Evolutionary conservation across 2,329 filamentous ascomycete species (phyloP), one percentile per base, ranked within the genome.

Genomic region (Diaporthe ilicicola): DNA sequence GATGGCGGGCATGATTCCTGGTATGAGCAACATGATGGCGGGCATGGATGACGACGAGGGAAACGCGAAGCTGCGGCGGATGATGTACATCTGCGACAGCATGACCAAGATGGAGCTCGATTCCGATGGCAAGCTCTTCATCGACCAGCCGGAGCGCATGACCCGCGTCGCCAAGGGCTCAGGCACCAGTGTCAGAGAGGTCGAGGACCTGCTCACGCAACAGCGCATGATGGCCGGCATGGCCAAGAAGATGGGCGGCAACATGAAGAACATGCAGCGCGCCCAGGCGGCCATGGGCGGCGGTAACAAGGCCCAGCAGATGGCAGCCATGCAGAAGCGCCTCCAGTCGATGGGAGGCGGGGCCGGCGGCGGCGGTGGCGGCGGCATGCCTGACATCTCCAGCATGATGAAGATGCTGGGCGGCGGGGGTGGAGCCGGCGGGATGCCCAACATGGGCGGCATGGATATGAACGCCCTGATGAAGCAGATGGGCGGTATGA

Each of bases 141-240:
- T 97, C 70, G 94, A 97, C 27, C 93, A 98, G 79, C 96, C 96
- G 0, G 93, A 93, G 17, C 90, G 96, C 51, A 97, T 98, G 91
- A 97, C 95, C 19, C 89, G 96, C 44, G 92, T 99, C 61, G 96
- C 96, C 0, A 90, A 91, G 66, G 96, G 96, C 0, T 96, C 93
- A 6, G 96, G 96, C 39, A 98, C 96, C 0, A 93, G 90, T 48
- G 96, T 99, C 2, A 90, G 88, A 29, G 96, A 99, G 81, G 94
- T 99, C 19, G 96, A 99, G 82, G 96, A 99, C 78, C 86, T 99
- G 8, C 88, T 99, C n/a, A 97, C 95, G 0, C 96, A 99, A 83
- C 95, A 98, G 81, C 92, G 94, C 76, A 97, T 98, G 93, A 99
- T 99, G 96, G 93, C 94, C 0, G 94, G 94, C 71, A 98, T 99